phyloP scores from a whole-genome alignment of 140 eudicot species.

The Bidens hawaiensis region DNA sequence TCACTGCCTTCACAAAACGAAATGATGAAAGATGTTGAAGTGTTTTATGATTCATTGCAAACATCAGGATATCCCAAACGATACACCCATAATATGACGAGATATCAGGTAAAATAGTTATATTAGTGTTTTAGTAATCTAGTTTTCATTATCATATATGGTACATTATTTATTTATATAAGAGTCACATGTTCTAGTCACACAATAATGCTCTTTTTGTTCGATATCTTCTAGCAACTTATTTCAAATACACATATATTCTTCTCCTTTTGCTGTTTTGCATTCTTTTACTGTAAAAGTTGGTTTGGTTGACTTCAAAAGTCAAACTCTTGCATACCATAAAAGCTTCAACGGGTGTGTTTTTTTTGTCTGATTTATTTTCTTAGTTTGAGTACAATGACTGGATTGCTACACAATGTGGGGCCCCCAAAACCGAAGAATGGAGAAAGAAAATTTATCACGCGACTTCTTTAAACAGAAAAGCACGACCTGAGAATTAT shows the following conservation, averaged over 20 bases:
- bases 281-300: not conserved
- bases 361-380: conserved; percentile 3
- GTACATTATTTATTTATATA: not conserved
- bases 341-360: not conserved
- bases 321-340: conserved; percentile 2
- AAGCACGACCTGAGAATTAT: conserved; percentile 52
- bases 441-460: conserved; percentile 81
- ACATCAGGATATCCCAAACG: conserved; percentile 63
- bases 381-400: conserved; percentile 77
- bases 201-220: not conserved
- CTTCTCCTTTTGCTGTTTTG: not conserved
- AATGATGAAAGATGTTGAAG: conserved; percentile 68
- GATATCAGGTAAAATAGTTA: conserved; percentile 39
- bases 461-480: conserved; percentile 34
- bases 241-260: not conserved
- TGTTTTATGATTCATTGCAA: conserved; percentile 55
- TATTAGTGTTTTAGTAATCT: not conserved
- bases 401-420: conserved; percentile 71
- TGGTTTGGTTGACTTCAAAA: conserved; percentile 2
- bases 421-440: conserved; percentile 59
- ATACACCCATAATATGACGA: conserved; percentile 60
- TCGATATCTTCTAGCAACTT: too few species aligned
- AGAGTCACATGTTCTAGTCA: not conserved
- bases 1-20: conserved; percentile 51
- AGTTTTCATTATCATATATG: not conserved